phyloP scores from a whole-genome alignment of 768 basidiomycete genomes.

The Lactarius hengduanensis region DNA sequence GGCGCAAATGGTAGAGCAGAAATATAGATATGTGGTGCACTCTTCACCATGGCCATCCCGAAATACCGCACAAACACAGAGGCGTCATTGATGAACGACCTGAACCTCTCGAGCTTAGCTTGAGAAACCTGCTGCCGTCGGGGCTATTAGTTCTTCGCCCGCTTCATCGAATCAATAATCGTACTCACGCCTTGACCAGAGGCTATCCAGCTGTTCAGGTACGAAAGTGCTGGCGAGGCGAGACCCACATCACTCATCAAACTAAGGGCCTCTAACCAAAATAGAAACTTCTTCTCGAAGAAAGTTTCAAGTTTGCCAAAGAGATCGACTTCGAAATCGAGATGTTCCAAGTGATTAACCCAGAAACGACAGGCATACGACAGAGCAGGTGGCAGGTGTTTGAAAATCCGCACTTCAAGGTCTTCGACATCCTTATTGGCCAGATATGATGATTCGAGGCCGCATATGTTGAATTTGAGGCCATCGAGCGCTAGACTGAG shows the following conservation, averaged over 20 bases:
- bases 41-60: too few relatives aligned
- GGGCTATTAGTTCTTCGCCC: not conserved
- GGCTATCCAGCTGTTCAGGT: not conserved
- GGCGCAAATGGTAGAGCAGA: too few relatives aligned
- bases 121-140: not conserved
- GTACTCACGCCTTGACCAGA: not conserved
- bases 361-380: conserved; percentile 6
- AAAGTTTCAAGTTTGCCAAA: not conserved
- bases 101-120: too few relatives aligned
- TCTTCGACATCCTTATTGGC: not conserved
- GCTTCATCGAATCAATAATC: not conserved
- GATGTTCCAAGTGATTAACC: not conserved
- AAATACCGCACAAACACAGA: too few relatives aligned
- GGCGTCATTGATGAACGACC: too few relatives aligned
- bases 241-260: not conserved
- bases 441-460: not conserved
- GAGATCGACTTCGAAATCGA: not conserved
- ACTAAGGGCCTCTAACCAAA: conserved; percentile 10
- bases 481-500: not conserved
- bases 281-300: conserved; percentile 2
- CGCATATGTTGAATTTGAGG: conserved; percentile 2
- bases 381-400: not conserved
- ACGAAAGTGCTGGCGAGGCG: not conserved
- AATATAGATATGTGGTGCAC: too few relatives aligned
- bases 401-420: not conserved